These are phyloP conservation scores for Cyanodermella asteris DNA, from an alignment of 2,329 filamentous ascomycete genomes.

Conservation along the genomic window DNA sequence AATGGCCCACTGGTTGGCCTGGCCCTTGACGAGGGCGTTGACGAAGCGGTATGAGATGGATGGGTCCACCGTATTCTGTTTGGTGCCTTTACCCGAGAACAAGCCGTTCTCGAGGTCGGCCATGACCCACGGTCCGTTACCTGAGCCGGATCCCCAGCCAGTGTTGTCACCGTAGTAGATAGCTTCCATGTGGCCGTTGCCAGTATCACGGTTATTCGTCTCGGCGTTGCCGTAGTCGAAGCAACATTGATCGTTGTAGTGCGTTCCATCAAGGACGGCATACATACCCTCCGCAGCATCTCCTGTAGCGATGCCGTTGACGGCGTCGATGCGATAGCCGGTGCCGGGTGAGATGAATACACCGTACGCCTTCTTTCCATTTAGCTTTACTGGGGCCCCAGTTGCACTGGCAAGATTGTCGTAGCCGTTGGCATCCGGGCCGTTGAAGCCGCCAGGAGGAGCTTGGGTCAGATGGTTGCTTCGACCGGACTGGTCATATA, in stretches of 20 bases:
- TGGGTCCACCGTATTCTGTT: constrained; percentile 29
- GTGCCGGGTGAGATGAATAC: constrained; percentile 39
- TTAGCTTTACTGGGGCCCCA: constrained; percentile 38
- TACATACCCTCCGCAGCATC: constrained; percentile 26
- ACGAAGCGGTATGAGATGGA: constrained; percentile 27
- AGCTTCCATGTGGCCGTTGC: constrained; percentile 46
- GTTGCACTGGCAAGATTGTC: constrained; percentile 38
- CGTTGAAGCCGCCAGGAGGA: constrained; percentile 32
- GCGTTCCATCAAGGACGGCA: constrained; percentile 14
- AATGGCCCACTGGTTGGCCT: too few relatives aligned
- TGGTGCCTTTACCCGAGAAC: constrained; percentile 30
- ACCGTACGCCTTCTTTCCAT: constrained; percentile 40
- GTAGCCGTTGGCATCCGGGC: constrained; percentile 33
- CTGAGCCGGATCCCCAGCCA: constrained; percentile 33
- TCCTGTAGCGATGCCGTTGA: constrained; percentile 29
- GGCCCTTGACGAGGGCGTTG: too few relatives aligned
- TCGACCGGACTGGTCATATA: constrained; percentile 43
- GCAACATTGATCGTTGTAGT: constrained; percentile 17
- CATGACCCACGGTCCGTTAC: constrained; percentile 45
- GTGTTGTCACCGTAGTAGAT: constrained; percentile 40
- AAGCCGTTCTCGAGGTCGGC: constrained; percentile 46
- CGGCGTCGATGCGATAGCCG: constrained; percentile 38
- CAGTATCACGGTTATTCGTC: constrained; percentile 29
- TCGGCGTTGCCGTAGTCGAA: constrained; percentile 39
- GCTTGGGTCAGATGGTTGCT: constrained; percentile 43